These are phyloP conservation scores for Solanum chacoense DNA, from an alignment of 305 asterid genomes.

Conservation along the genomic window DNA sequence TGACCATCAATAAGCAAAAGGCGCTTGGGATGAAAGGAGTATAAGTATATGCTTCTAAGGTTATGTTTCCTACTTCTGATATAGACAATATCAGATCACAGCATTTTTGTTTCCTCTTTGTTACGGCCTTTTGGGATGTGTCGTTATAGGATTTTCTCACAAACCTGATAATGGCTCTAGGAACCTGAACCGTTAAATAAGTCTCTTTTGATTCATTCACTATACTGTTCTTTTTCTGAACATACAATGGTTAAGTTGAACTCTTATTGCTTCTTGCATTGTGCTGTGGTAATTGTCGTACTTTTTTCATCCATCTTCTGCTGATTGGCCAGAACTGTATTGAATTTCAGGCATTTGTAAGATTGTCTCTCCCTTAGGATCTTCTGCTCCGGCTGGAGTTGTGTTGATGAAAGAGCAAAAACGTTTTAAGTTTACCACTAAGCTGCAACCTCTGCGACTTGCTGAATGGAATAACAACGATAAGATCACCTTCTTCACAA, in stretches of 20 bases:
- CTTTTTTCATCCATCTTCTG: not conserved
- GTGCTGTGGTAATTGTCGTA: not conserved
- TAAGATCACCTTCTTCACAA: constrained; percentile 15
- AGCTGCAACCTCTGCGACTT: constrained; percentile 29
- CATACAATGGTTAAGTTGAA: not conserved
- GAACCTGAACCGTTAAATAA: not conserved
- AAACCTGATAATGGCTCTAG: not conserved
- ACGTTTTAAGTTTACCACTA: constrained; percentile 27
- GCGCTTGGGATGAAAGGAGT: not conserved
- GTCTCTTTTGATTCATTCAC: not conserved
- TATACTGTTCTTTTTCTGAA: not conserved
- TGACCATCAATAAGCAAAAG: not conserved
- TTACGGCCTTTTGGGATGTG: not conserved
- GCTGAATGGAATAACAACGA: constrained; percentile 25
- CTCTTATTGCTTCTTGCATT: not conserved
- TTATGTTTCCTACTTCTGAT: not conserved
- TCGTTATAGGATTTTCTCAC: not conserved
- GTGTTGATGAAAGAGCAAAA: constrained; percentile 22
- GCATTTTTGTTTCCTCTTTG: not conserved
- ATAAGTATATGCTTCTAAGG: not conserved
- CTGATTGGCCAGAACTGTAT: not conserved
- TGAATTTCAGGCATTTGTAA: constrained; percentile 33
- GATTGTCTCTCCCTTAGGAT: constrained; percentile 25
- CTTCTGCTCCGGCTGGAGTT: constrained; percentile 27
- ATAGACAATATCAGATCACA: not conserved